A percentile compares a stretch with the other conserved stretches of the same genome.
Evolutionary conservation across 352 stramenopile species (phyloP).

Genomic region (Discostella stelligera): DNA sequence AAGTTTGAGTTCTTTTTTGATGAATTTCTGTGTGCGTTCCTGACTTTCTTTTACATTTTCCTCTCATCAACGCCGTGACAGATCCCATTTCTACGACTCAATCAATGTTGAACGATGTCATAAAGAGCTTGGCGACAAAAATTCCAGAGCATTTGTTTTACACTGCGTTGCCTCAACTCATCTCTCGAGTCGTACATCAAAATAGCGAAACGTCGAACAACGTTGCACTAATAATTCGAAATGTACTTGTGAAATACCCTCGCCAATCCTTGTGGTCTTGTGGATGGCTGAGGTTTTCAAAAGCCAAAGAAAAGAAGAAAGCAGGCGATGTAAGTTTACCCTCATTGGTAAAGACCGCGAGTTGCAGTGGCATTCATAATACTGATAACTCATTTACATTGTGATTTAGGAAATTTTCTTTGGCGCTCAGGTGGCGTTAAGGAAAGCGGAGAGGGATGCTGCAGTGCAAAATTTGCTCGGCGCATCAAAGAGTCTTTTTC

Average conservation of each 20-base stretch:
- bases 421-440: conserved; percentile 67
- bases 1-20: conserved; percentile 14
- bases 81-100: conserved; percentile 44
- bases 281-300: conserved; percentile 90
- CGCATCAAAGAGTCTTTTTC: conserved; percentile 88
- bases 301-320: conserved; percentile 79
- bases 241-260: conserved; percentile 91
- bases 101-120: conserved; percentile 46
- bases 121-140: conserved; percentile 48
- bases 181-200: conserved; percentile 87
- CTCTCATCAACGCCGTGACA: neutral
- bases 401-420: conserved; percentile 77
- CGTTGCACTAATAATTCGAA: conserved; percentile 91
- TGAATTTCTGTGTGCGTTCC: conserved; percentile 5
- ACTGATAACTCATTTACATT: neutral
- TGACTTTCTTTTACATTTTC: conserved; percentile 3
- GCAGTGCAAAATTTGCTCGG: conserved; percentile 84
- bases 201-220: conserved; percentile 80
- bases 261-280: conserved; percentile 96
- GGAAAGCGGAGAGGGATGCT: conserved; percentile 66
- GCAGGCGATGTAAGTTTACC: conserved; percentile 56
- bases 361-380: neutral
- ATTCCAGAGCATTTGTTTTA: conserved; percentile 94
- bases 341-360: neutral
- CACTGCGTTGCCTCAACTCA: conserved; percentile 96